These are phyloP conservation scores for Blastobotrys petasosporus DNA, from an alignment of 1,139 yeast species.

Conservation along the genomic window DNA sequence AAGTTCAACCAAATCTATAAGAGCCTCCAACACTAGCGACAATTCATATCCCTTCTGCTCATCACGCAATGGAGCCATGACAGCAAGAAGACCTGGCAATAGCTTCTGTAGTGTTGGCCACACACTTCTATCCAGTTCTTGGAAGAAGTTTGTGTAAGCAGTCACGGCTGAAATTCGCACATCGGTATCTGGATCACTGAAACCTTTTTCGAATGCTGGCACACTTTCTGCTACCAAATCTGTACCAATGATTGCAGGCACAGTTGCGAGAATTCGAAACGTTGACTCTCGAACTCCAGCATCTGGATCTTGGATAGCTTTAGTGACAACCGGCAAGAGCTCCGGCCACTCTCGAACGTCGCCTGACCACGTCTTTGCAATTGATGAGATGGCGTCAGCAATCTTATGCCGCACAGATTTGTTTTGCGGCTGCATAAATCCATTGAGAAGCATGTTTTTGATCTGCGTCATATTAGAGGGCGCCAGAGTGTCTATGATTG, in stretches of 20 bases:
- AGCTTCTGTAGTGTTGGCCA: slow-evolving; percentile 76
- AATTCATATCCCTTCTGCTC: slow-evolving; percentile 75
- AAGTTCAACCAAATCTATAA: slow-evolving; percentile 83
- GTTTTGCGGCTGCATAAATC: slow-evolving; percentile 61
- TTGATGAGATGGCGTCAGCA: slow-evolving; percentile 90
- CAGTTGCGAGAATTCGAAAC: slow-evolving; percentile 78
- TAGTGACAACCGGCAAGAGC: slow-evolving; percentile 66
- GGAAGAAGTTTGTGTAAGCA: slow-evolving; percentile 87
- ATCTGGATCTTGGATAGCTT: slow-evolving; percentile 56
- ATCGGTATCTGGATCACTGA: slow-evolving; percentile 68
- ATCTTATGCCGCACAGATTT: slow-evolving; percentile 81
- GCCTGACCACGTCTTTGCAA: slow-evolving; percentile 44
- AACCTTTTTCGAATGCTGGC: slow-evolving; percentile 72
- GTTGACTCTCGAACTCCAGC: slow-evolving; percentile 83
- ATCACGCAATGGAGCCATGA: slow-evolving; percentile 76
- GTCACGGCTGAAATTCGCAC: slow-evolving; percentile 89
- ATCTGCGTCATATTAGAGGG: slow-evolving; percentile 57
- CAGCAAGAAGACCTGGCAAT: slow-evolving; percentile 76
- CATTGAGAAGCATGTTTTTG: slow-evolving; percentile 60
- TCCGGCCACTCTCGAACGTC: slow-evolving; percentile 62
- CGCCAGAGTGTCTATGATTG: slow-evolving; percentile 62
- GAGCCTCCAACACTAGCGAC: slow-evolving; percentile 79
- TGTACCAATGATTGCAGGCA: slow-evolving; percentile 69
- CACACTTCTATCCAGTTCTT: slow-evolving; percentile 65
- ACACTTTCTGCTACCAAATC: slow-evolving; percentile 39